Base-by-base conservation (phyloP, 1,284 basidiomycete species). In the Violaceomyces palustris region DNA sequence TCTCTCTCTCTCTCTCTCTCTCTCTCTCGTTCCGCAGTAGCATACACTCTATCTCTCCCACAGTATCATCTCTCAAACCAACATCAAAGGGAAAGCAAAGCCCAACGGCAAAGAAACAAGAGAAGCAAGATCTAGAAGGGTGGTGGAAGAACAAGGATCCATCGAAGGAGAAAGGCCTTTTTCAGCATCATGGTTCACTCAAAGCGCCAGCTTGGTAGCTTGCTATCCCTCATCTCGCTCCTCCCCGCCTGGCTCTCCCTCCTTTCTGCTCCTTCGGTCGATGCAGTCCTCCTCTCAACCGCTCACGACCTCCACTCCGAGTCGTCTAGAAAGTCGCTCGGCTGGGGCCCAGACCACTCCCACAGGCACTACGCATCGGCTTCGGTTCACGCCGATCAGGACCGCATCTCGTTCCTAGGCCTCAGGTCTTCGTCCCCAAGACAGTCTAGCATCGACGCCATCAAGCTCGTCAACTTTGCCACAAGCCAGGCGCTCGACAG, bases 321-420 rank as follows among this genome's bases (percentile, higher is more conserved):
- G 22, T 50, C 55, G 14, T 41, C 55, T 6, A 47, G 61, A 39
- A 64, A 64, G 51, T 64, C 61, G 33, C 52, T 64, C 12, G 49
- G 50, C 12, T 64, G 55, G 50, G 61, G 61, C 34, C 61, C 57
- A 29, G 46, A 56, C 30, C 61, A 64, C 32, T 22, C 26, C 21
- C 46, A 64, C 46, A 52, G 53, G 42, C 50, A 51, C 40, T 64
- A 61, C 39, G 45, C 51, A 28, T 45, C 40, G 9, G 40, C 21
- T 3, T 15, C 21, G 10, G 21, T 27, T 25, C 24, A 21, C 23
- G 23, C 35, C 14, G 8, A 22, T 38, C 23, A 9, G 6, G 9
- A 33, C 14, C 24, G 30, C 14, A 29, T 39, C 37, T 10, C n/a
- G 14, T n/a, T 33, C 31, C 6, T 46, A 25, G 40, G 41, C 11